Evolutionary conservation across 2,329 filamentous ascomycete species (phyloP).

Genomic region (Neonectria punicea): DNA sequence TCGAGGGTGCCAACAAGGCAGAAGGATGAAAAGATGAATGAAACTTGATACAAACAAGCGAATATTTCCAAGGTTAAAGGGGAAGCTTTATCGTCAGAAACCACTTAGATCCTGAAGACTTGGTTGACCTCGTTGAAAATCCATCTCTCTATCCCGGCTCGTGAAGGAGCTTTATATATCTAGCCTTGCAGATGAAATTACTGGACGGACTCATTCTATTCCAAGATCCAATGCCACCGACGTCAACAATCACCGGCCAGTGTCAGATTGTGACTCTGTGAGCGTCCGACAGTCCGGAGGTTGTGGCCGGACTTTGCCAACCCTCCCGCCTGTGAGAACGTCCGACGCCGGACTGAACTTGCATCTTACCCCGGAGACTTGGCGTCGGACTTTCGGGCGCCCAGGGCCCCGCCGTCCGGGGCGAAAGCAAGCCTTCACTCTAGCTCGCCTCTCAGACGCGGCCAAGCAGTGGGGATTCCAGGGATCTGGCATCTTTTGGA

Average conservation of each 20-base stretch:
- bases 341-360: neutral
- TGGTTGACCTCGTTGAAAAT: neutral
- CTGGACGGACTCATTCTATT: neutral
- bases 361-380: neutral
- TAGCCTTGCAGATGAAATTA: neutral
- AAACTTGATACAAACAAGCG: neutral
- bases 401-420: constrained; percentile 1
- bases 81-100: no score
- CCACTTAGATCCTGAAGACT: neutral
- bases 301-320: constrained; percentile 13
- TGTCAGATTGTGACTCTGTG: neutral
- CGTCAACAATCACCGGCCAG: neutral
- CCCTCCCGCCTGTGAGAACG: neutral
- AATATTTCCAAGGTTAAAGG: no score
- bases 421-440: neutral
- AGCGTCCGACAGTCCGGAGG: constrained; percentile 17
- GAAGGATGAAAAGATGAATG: neutral
- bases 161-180: neutral
- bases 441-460: constrained; percentile 4
- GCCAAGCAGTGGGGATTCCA: neutral
- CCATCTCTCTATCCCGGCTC: neutral
- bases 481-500: neutral
- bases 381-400: constrained; percentile 3
- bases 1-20: neutral
- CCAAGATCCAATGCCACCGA: neutral